Base-by-base conservation (phyloP, 2,329 filamentous ascomycete genomes). In the Epichloe baconii region DNA sequence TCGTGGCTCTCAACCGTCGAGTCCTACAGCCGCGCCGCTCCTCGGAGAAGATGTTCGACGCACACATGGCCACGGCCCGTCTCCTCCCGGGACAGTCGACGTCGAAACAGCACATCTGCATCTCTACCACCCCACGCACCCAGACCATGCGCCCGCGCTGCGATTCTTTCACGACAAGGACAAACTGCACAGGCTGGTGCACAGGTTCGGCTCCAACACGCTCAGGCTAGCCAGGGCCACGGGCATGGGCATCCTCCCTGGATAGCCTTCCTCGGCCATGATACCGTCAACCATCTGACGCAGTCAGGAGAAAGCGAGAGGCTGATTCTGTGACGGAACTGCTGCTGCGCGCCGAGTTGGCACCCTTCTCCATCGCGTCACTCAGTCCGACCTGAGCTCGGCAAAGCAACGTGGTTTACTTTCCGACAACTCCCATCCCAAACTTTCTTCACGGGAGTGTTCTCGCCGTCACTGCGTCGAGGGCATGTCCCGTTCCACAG, bases 1-100 rank as follows among this genome's bases (percentile, higher is more conserved):
- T 76, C 76, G 1, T 77, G 72, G 72, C 59, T 68, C 19, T 75
- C 77, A 0, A 80, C 77, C 0, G 71, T 78, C 10, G 67, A 75
- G 43, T 70, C 72, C 2, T 72, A 70, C 59, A 67, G 69, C 55
- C 66, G 70, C 38, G 64, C 68, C 0, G 66, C 66, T 8, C 73
- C 0, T 72, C 74, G 0, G 69, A 70, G 19, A 56, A 64, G 5
- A 64, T 77, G 0, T 82, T 79, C 50, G 75, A 81, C 52, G 63
- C 68, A 0, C 80, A 80, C 53, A 66, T 75, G 38, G 66, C 69
- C 41, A 67, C 77, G 4, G 73, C 72, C 21, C 62, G 69, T 47
- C 66, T 65, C 15, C 62, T 74, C 15, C 56, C 5, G 58, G 58
- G 23, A 62, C 66, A 1, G 61, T 73, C 38, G 59, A 60, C 7